Evolutionary conservation across 2,329 filamentous ascomycete species (phyloP).

Genomic region (Magnaporthales sp.): DNA sequence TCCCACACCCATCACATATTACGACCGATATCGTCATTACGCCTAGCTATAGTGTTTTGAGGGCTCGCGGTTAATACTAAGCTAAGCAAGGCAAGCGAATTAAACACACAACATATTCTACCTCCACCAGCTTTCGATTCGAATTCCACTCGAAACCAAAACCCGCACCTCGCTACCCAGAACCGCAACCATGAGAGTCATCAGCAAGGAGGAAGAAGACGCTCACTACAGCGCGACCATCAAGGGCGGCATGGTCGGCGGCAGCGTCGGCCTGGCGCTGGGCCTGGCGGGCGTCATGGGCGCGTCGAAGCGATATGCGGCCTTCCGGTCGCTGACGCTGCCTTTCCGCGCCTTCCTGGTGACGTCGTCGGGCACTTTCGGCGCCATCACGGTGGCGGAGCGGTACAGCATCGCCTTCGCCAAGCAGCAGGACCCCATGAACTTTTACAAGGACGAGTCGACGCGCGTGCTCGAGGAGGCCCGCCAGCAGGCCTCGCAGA

Average conservation of each 20-base stretch:
- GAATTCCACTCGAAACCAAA: not conserved
- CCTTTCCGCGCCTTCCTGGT: slow-evolving; percentile 89
- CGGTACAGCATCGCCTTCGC: slow-evolving; percentile 59
- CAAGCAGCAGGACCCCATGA: slow-evolving; percentile 56
- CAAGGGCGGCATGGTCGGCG: slow-evolving; percentile 70
- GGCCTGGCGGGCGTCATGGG: slow-evolving; percentile 60
- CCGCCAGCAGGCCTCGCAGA: slow-evolving; percentile 44
- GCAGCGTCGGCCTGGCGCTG: slow-evolving; percentile 54
- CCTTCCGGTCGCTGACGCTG: slow-evolving; percentile 73
- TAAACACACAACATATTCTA: not conserved
- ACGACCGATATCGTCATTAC: not conserved
- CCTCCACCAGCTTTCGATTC: not conserved
- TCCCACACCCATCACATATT: not conserved
- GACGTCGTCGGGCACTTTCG: slow-evolving; percentile 72
- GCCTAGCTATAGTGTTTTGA: not conserved
- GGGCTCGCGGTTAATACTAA: not conserved
- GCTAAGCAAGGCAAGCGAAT: not conserved
- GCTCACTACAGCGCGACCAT: slow-evolving; percentile 78
- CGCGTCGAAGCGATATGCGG: slow-evolving; percentile 63
- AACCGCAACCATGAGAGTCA: slow-evolving; percentile 67
- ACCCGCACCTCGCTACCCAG: not conserved
- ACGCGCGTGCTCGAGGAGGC: slow-evolving; percentile 46
- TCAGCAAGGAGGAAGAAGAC: slow-evolving; percentile 86
- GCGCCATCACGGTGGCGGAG: slow-evolving; percentile 83
- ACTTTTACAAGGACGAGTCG: slow-evolving; percentile 56